A percentile compares a stretch with the other conserved stretches of the same genome.
Evolutionary conservation across 352 stramenopile genomes (phyloP).

Genomic region (Peronospora belbahrii): DNA sequence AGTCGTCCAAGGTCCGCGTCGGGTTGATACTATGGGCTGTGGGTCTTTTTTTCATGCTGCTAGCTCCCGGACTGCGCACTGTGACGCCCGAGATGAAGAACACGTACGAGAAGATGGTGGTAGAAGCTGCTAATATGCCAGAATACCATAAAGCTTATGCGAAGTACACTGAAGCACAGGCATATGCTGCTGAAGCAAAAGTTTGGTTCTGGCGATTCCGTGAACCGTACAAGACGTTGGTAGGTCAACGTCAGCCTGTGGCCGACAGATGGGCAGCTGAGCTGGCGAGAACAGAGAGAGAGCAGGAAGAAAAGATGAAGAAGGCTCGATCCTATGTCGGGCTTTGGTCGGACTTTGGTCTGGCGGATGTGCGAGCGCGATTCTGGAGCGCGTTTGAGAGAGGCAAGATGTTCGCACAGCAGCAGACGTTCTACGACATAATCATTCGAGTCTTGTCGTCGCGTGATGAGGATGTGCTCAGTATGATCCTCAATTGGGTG

Average conservation of each 20-base stretch:
- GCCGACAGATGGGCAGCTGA: conserved; percentile 57
- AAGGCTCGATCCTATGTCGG: conserved; percentile 72
- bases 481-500: conserved; percentile 77
- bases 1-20: conserved; percentile 60
- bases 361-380: conserved; percentile 59
- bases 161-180: conserved; percentile 43
- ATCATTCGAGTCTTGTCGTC: conserved; percentile 61
- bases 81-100: conserved; percentile 74
- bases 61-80: conserved; percentile 44
- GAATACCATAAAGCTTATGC: conserved; percentile 67
- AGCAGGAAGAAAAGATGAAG: conserved; percentile 66
- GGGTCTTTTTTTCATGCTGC: conserved; percentile 81
- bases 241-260: conserved; percentile 44
- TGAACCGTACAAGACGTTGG: conserved; percentile 56
- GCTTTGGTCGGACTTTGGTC: conserved; percentile 78
- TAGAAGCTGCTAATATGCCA: conserved; percentile 69
- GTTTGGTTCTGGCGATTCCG: conserved; percentile 85
- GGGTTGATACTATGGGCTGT: conserved; percentile 58
- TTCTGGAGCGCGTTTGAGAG: conserved; percentile 82
- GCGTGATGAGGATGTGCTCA: conserved; percentile 69
- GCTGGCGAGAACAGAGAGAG: conserved; percentile 42
- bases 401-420: conserved; percentile 80
- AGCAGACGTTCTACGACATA: conserved; percentile 86
- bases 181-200: conserved; percentile 58
- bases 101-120: conserved; percentile 66